A percentile compares a stretch with the other conserved stretches of the same genome.
These are phyloP conservation scores for Trichoderma polysporum DNA, from an alignment of 2,329 filamentous ascomycete genomes.

Conservation along the genomic window DNA sequence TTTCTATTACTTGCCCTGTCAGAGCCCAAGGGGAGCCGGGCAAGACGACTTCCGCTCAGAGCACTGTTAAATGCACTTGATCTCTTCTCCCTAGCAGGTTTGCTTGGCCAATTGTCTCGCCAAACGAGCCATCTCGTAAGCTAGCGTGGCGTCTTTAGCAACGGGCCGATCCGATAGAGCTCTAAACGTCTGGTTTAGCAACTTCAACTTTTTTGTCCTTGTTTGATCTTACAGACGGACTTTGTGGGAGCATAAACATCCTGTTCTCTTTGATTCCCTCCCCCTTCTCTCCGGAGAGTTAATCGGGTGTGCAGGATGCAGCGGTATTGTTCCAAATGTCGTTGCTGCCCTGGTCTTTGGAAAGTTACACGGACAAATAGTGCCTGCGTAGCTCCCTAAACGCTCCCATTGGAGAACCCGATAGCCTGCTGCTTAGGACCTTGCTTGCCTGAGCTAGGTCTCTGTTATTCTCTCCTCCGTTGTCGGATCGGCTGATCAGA, in stretches of 20 bases:
- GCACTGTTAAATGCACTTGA: background rate
- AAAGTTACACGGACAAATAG: conserved; percentile 27
- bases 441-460: conserved; percentile 21
- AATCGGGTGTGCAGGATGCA: background rate
- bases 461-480: background rate
- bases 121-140: background rate
- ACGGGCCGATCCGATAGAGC: conserved; percentile 33
- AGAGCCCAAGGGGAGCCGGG: background rate
- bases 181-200: conserved; percentile 21
- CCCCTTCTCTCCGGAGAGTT: background rate
- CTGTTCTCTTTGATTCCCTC: background rate
- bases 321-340: background rate
- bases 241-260: background rate
- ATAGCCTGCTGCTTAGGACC: conserved; percentile 26
- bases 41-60: background rate
- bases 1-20: background rate
- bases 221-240: conserved; percentile 15
- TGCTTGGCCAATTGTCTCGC: background rate
- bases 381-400: conserved; percentile 18
- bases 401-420: conserved; percentile 27
- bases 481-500: conserved; percentile 21
- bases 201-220: conserved; percentile 19
- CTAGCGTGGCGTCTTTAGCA: conserved; percentile 3
- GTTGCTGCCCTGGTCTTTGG: conserved; percentile 24
- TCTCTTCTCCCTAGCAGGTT: background rate